Percentiles rank a stretch among this genome's conserved stretches.
Evolutionary conservation across 805 yeast genomes (phyloP).

Genomic region (Kuraishia borneana): DNA sequence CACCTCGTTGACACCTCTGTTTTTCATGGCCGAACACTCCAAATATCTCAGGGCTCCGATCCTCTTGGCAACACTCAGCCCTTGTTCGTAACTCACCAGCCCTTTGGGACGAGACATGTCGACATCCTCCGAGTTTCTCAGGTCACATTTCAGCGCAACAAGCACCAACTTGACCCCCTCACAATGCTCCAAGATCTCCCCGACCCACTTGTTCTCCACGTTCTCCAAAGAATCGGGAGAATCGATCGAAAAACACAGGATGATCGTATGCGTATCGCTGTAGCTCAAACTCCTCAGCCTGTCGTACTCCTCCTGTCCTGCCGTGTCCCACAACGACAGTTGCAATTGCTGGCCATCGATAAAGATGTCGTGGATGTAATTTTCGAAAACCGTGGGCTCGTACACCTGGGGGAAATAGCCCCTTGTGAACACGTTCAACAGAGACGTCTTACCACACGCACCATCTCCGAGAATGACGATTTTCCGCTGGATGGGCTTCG

Average conservation of each 20-base stretch:
- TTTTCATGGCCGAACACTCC: conserved; percentile 94
- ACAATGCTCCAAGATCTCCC: conserved; percentile 93
- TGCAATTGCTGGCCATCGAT: conserved; percentile 91
- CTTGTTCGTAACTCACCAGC: conserved; percentile 84
- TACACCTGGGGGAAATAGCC: conserved; percentile 98
- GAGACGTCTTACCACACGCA: conserved; percentile 96
- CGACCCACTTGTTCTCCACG: conserved; percentile 94
- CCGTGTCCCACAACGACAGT: conserved; percentile 94
- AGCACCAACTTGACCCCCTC: conserved; percentile 90
- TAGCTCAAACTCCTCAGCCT: conserved; percentile 85
- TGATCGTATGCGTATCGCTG: conserved; percentile 93
- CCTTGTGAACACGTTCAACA: conserved; percentile 88
- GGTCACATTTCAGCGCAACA: conserved; percentile 91
- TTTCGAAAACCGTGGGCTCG: conserved; percentile 96
- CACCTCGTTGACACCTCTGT: conserved; percentile 98
- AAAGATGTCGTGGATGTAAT: conserved; percentile 93
- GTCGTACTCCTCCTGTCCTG: conserved; percentile 98
- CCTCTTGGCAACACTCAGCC: conserved; percentile 81
- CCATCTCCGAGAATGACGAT: conserved; percentile 95
- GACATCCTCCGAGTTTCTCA: conserved; percentile 55
- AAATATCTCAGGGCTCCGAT: conserved; percentile 91
- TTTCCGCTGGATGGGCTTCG: conserved; percentile 57
- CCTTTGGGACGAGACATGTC: conserved; percentile 21
- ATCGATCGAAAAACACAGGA: conserved; percentile 92
- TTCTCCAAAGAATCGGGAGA: conserved; percentile 90